These are phyloP conservation scores for Aegilops tauschii DNA, from an alignment of 176 grass and related monocot species.

Conservation along the genomic window DNA sequence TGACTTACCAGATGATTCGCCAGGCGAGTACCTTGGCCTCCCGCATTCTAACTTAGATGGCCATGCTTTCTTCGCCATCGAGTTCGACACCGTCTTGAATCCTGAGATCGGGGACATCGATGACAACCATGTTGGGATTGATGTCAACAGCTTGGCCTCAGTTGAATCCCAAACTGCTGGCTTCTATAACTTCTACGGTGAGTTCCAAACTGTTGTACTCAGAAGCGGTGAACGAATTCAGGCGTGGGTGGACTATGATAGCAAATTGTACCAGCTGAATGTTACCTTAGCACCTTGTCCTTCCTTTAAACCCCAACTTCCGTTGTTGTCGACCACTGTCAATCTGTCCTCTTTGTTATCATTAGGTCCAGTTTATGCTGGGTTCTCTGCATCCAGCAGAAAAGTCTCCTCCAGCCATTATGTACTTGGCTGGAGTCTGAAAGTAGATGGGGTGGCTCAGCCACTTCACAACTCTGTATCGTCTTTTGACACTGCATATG, in stretches of 20 bases:
- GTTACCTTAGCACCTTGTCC: neutral
- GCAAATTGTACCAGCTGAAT: neutral
- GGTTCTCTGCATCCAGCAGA: neutral
- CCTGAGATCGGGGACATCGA: neutral
- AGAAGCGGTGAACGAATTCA: neutral
- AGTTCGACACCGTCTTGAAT: neutral
- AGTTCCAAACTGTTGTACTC: neutral
- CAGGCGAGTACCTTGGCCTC: neutral
- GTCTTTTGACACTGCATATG: neutral
- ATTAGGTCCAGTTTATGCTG: neutral
- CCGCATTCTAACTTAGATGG: neutral
- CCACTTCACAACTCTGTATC: neutral
- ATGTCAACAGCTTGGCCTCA: neutral
- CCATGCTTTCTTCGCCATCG: neutral
- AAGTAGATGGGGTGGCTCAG: neutral
- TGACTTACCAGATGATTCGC: neutral
- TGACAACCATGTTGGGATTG: neutral
- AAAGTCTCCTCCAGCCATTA: neutral
- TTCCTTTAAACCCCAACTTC: neutral
- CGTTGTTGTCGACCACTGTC: neutral
- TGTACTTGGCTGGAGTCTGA: neutral
- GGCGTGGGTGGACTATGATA: neutral
- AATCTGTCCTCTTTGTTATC: neutral
- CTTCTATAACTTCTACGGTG: rapidly evolving
- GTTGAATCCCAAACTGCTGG: neutral